Evolutionary conservation across 2,329 filamentous ascomycete genomes (phyloP).

Genomic region (Clathrospora elynae): DNA sequence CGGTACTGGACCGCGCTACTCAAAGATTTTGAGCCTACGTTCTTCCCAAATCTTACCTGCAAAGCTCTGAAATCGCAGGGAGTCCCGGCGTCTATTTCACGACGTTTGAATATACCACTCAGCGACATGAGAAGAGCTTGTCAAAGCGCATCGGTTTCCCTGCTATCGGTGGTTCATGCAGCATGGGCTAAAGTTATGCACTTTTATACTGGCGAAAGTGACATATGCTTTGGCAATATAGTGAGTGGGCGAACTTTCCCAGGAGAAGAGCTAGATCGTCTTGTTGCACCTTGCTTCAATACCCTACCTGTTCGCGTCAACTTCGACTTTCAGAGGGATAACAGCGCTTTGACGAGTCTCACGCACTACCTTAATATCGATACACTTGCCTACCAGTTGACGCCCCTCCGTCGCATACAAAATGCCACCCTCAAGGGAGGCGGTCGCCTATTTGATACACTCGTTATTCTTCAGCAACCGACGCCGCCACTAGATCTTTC

Average conservation of each 20-base stretch:
- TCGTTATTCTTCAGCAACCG: slow-evolving; percentile 77
- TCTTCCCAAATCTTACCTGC: slow-evolving; percentile 47
- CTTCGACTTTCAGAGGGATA: slow-evolving; percentile 55
- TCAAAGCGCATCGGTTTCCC: slow-evolving; percentile 41
- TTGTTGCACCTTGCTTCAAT: slow-evolving; percentile 93
- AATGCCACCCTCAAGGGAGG: slow-evolving; percentile 53
- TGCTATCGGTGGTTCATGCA: slow-evolving; percentile 72
- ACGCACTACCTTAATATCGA: slow-evolving; percentile 68
- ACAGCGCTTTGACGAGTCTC: slow-evolving; percentile 62
- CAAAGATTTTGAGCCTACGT: slow-evolving; percentile 54
- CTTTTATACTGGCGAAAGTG: slow-evolving; percentile 59
- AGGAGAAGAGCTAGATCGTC: slow-evolving; percentile 67
- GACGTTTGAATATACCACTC: slow-evolving; percentile 28
- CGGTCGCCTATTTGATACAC: slow-evolving; percentile 73
- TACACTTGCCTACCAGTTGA: slow-evolving; percentile 72
- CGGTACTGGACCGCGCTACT: slow-evolving; percentile 70
- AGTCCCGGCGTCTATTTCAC: slow-evolving; percentile 33
- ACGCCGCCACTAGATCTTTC: slow-evolving; percentile 50
- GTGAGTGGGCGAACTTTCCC: slow-evolving; percentile 75
- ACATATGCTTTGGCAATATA: slow-evolving; percentile 87
- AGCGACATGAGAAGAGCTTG: slow-evolving; percentile 28
- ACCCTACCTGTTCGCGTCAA: slow-evolving; percentile 74
- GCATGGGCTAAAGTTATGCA: slow-evolving; percentile 72
- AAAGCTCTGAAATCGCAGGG: slow-evolving; percentile 2
- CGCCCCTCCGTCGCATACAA: slow-evolving; percentile 74